Conservation (phyloP, 2,329 filamentous ascomycete species). For the Epichloe scottii region DNA sequence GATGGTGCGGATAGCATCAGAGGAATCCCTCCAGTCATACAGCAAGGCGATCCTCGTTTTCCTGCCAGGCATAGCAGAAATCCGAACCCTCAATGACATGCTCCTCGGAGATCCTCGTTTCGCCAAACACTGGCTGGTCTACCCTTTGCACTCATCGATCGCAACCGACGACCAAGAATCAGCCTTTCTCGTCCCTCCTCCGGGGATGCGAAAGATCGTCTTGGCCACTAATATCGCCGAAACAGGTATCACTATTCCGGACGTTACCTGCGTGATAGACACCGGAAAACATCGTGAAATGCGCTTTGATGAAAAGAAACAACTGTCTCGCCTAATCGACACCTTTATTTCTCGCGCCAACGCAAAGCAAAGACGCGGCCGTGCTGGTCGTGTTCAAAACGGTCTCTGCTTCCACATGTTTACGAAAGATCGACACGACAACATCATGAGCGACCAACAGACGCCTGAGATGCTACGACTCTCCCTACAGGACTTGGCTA, state of each 20-base stretch:
- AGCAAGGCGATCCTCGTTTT: constrained; percentile 93
- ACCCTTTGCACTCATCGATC: constrained; percentile 87
- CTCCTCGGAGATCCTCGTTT: constrained; percentile 68
- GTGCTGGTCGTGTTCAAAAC: constrained; percentile 89
- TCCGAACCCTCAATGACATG: constrained; percentile 76
- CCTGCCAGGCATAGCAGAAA: constrained; percentile 87
- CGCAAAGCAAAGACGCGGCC: constrained; percentile 84
- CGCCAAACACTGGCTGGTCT: constrained; percentile 66
- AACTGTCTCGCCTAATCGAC: constrained; percentile 81
- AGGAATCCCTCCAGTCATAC: constrained; percentile 53
- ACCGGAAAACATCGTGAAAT: constrained; percentile 96
- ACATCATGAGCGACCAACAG: constrained; percentile 77
- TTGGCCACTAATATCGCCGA: constrained; percentile 97
- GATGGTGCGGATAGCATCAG: constrained; percentile 61
- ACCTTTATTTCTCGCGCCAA: constrained; percentile 94
- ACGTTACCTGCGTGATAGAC: constrained; percentile 94
- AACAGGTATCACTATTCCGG: constrained; percentile 95
- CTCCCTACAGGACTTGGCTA: constrained; percentile 86
- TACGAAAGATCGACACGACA: constrained; percentile 78
- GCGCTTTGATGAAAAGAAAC: constrained; percentile 86
- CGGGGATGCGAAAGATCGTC: constrained; percentile 80
- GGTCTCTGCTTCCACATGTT: constrained; percentile 95
- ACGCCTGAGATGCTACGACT: constrained; percentile 92
- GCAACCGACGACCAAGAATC: constrained; percentile 93
- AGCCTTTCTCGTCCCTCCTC: constrained; percentile 76